These are phyloP conservation scores for Hemileia vastatrix DNA, from an alignment of 1,284 basidiomycete species.

Conservation along the genomic window DNA sequence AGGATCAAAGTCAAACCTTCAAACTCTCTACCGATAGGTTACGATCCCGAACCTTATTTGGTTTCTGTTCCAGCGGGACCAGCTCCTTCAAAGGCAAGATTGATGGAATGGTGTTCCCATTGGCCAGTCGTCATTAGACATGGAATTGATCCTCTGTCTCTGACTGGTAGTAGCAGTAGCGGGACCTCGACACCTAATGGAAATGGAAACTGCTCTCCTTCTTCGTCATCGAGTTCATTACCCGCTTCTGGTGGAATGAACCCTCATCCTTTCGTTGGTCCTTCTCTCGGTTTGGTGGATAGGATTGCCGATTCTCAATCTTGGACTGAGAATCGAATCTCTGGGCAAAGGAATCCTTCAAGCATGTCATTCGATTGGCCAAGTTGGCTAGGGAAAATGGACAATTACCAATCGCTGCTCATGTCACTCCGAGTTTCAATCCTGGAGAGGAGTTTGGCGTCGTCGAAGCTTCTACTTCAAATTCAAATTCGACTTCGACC, in stretches of 20 bases:
- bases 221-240: not conserved
- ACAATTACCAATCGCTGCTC: conserved; percentile 25
- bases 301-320: not conserved
- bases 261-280: not conserved
- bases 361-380: conserved; percentile 25
- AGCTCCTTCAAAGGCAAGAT: too few species aligned
- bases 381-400: conserved; percentile 13
- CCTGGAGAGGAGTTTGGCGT: conserved; percentile 3
- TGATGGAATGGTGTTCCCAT: too few species aligned
- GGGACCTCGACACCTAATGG: not conserved
- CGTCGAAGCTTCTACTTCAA: not conserved
- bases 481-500: too few species aligned
- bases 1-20: too few species aligned
- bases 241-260: not conserved
- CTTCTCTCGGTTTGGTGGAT: not conserved
- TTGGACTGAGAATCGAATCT: not conserved
- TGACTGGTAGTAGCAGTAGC: not conserved
- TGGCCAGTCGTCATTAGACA: conserved; percentile 33
- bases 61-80: conserved; percentile 59
- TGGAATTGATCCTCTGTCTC: not conserved
- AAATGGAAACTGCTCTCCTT: not conserved
- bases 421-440: conserved; percentile 29
- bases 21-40: too few species aligned
- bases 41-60: conserved; percentile 53
- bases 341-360: not conserved